Evolutionary conservation across 2,329 filamentous ascomycete species (phyloP).

Genomic region (Penicillium sp.): DNA sequence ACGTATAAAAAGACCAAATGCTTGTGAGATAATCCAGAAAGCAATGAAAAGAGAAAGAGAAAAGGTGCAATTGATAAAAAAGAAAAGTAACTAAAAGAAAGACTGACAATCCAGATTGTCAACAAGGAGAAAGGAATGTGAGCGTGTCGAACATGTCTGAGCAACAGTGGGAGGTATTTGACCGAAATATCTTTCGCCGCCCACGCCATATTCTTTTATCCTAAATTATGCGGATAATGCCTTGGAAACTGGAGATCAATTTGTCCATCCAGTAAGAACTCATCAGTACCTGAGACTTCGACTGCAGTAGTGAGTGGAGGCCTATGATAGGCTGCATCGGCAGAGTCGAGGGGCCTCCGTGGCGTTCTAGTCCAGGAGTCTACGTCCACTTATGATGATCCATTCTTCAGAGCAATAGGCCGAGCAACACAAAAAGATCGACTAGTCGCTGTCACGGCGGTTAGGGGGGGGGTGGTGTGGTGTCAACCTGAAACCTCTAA

Average conservation of each 20-base stretch:
- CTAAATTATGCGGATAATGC: not conserved
- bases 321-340: constrained; percentile 1
- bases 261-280: constrained; percentile 2
- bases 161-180: constrained; percentile 16
- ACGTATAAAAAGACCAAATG: not conserved
- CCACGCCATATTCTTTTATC: not conserved
- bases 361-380: not conserved
- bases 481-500: constrained; percentile 7
- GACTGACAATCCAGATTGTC: constrained; percentile 23
- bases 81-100: constrained; percentile 15
- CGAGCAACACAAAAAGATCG: not conserved
- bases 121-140: constrained; percentile 25
- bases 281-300: not conserved
- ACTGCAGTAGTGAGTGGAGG: not conserved
- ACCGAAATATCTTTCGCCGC: constrained; percentile 4
- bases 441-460: constrained; percentile 7
- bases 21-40: not conserved
- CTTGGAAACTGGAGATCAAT: not conserved
- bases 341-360: not conserved
- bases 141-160: constrained; percentile 10
- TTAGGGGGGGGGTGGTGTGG: not conserved
- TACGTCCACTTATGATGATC: constrained; percentile 3
- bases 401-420: constrained; percentile 3
- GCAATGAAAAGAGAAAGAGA: constrained; percentile 1
- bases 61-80: constrained; percentile 10